These are phyloP conservation scores for Lichtheimia ramosa DNA, from an alignment of 371 early-diverging fungal species.

Conservation along the genomic window DNA sequence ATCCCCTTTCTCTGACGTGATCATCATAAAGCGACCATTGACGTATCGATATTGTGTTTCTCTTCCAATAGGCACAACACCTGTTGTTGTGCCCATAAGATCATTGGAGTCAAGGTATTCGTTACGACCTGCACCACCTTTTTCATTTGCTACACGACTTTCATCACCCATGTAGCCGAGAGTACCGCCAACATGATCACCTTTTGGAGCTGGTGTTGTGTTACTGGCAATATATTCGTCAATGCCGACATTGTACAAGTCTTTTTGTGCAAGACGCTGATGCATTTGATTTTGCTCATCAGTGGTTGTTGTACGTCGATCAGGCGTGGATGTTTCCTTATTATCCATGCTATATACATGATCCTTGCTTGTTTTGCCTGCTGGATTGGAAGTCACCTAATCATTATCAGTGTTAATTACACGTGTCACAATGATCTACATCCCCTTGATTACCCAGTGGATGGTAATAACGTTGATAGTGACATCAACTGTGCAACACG, in stretches of 20 bases:
- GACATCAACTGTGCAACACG: conserved; percentile 57
- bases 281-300: background rate
- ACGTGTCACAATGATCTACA: background rate
- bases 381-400: conserved; percentile 4
- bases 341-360: background rate
- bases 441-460: conserved; percentile 44
- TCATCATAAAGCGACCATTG: conserved; percentile 21
- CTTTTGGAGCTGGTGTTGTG: background rate
- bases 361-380: conserved; percentile 5
- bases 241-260: conserved; percentile 10
- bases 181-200: conserved; percentile 5
- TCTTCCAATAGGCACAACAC: conserved; percentile 4
- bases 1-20: conserved; percentile 16
- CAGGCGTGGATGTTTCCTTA: background rate
- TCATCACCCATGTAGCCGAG: conserved; percentile 9
- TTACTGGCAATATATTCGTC: conserved; percentile 1
- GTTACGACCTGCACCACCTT: background rate
- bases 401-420: background rate
- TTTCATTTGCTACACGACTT: too few species aligned
- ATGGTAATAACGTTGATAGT: conserved; percentile 55
- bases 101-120: background rate
- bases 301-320: background rate
- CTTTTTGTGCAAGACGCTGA: background rate
- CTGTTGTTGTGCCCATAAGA: conserved; percentile 1
- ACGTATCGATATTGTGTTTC: conserved; percentile 7